Evolutionary conservation across 805 yeast genomes (phyloP).

Genomic region (Ogataea pignaliae): DNA sequence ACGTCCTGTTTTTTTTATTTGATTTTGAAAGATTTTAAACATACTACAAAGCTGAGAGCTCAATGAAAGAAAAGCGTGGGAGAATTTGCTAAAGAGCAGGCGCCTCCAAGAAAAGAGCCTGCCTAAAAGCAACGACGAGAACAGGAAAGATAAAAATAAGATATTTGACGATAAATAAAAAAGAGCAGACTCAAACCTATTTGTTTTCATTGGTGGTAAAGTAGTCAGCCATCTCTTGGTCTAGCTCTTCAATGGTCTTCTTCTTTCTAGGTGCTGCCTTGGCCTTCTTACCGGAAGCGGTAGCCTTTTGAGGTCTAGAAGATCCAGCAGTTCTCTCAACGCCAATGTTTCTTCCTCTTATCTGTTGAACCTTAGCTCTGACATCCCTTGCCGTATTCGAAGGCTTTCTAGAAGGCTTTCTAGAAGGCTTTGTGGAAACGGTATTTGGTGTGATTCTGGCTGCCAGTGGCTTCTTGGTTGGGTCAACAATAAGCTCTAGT

Average conservation of each 20-base stretch:
- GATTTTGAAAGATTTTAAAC: no score
- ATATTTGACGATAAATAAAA: background rate
- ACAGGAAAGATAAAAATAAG: background rate
- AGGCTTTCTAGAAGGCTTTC: constrained; percentile 11
- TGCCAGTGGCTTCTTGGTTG: constrained; percentile 68
- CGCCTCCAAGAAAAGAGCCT: background rate
- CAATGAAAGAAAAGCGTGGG: no score
- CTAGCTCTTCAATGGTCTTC: constrained; percentile 89
- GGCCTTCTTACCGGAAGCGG: constrained; percentile 5
- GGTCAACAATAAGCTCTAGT: constrained; percentile 80
- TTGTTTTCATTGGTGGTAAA: constrained; percentile 51
- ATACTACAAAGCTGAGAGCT: no score
- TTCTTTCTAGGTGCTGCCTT: constrained; percentile 37
- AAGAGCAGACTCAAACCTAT: background rate
- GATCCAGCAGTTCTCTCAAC: constrained; percentile 51
- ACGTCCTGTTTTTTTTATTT: no score
- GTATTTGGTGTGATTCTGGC: constrained; percentile 61
- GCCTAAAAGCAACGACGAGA: background rate
- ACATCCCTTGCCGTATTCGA: constrained; percentile 10
- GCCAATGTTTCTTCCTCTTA: constrained; percentile 13
- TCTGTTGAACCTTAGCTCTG: constrained; percentile 15
- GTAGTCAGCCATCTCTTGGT: constrained; percentile 97
- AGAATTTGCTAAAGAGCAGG: background rate
- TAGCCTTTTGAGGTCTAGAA: constrained; percentile 14
- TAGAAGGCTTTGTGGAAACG: constrained; percentile 8